Base-by-base conservation (phyloP, 148 eudicot species). In the Simmondsia chinensis region DNA sequence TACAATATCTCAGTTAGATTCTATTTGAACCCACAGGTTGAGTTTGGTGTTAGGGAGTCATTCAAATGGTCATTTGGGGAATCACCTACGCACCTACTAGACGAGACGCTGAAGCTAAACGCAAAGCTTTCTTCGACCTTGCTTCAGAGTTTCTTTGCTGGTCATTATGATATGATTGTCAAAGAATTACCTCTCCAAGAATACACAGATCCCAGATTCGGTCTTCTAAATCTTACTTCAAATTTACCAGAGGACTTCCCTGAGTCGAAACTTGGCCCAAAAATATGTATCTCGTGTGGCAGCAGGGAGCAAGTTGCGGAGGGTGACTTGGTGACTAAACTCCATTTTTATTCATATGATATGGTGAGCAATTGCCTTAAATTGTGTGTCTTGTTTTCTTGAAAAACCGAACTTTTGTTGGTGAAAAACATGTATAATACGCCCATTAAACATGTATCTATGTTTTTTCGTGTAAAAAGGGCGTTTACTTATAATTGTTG, bases 161-260 rank as follows among this genome's bases (percentile, higher is more conserved):
- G 56, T 16, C 76, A 72, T 71, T 67, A 64, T 67, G 55, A 64
- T 25, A 77, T 80, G 56, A 60, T 86, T 37, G 53, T 85, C 32
- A 33, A 46, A 37, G 60, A 75, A 43, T 61, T 91, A 50, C 99
- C 99, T 0, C 79, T 91, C 23, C 74, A 75, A 64, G 86, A 74
- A 43, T 91, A 86, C 54, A 65, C 73, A 35, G 66, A 79, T 57
- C 94, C 89, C 7, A 16, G 48, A 40, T 70, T 76, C 4, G 94
- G 89, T 54, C 61, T 77, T 50, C 68, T 82, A 24, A 91, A 86
- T 54, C 52, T 91, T 55, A 76, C 83, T 33, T 69, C 71, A 12
- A 85, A 72, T 40, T 47, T 76, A 47, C 76, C 85, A 7, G 63
- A 63, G 53, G 88, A 74, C 43, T 48, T 64, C 4, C 65, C 63